Conservation (phyloP, 129 eudicot species). For the carrot (Daucus carota) region DNA sequence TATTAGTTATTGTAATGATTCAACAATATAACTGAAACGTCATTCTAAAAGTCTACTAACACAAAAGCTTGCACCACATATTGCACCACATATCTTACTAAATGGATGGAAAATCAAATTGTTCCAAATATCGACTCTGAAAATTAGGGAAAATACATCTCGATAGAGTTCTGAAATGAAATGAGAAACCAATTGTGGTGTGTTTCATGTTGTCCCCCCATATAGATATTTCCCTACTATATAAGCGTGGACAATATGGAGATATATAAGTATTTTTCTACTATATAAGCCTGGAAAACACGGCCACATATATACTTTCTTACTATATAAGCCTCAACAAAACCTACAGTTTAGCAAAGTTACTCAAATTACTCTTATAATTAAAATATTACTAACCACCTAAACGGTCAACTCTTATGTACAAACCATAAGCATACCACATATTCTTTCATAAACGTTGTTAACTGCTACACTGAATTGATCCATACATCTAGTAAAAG, state of each 20-base stretch:
- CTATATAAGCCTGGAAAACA: background rate
- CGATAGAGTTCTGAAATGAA: background rate
- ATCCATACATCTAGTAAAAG: background rate
- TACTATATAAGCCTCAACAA: background rate
- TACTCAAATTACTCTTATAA: background rate
- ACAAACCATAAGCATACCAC: background rate
- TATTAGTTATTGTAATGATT: background rate
- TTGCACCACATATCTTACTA: slow-evolving; percentile 8
- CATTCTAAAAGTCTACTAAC: background rate
- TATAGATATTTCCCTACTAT: background rate
- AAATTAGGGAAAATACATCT: background rate
- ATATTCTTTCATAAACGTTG: background rate
- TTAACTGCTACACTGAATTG: background rate
- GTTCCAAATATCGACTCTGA: background rate
- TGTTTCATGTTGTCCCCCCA: background rate
- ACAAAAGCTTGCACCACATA: background rate
- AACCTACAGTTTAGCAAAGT: background rate
- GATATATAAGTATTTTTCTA: background rate
- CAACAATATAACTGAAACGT: background rate
- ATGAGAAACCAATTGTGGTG: background rate
- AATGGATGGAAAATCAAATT: background rate
- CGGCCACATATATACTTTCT: background rate
- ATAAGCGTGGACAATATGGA: background rate
- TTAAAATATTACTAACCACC: background rate
- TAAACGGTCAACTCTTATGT: background rate